These are phyloP conservation scores for Arachis hypogaea DNA, from an alignment of 306 rosid genomes.

Conservation along the genomic window DNA sequence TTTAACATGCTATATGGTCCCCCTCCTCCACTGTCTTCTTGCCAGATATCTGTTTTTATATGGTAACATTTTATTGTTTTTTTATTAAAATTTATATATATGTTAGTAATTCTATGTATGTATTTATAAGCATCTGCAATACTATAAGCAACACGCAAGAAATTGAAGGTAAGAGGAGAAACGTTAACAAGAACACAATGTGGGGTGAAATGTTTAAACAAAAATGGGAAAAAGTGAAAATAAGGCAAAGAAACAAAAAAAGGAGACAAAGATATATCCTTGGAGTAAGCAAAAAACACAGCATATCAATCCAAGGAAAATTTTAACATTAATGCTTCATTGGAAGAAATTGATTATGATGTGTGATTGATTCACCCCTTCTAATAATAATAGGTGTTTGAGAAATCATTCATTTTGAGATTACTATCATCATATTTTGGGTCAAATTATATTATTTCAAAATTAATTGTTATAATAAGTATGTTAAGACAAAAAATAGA, in stretches of 20 bases:
- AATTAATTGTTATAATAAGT: too few relatives aligned
- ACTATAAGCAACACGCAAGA: slow-evolving; percentile 34
- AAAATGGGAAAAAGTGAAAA: slow-evolving; percentile 36
- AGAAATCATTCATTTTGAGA: too few relatives aligned
- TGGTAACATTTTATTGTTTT: background rate
- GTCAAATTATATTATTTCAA: too few relatives aligned
- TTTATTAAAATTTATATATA: too few relatives aligned
- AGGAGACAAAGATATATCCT: slow-evolving; percentile 24
- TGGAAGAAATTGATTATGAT: slow-evolving; percentile 34
- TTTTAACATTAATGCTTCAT: slow-evolving; percentile 14
- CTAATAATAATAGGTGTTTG: background rate
- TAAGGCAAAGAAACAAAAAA: background rate
- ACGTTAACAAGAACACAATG: background rate
- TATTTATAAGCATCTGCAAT: slow-evolving; percentile 19
- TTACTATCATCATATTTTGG: too few relatives aligned
- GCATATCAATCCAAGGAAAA: slow-evolving; percentile 19
- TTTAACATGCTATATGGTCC: slow-evolving; percentile 23
- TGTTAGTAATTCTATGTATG: background rate
- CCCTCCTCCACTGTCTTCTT: slow-evolving; percentile 1
- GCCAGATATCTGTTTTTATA: background rate
- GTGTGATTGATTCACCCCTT: slow-evolving; percentile 29
- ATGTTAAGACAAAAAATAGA: too few relatives aligned
- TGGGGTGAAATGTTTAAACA: slow-evolving; percentile 44
- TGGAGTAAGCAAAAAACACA: slow-evolving; percentile 27
- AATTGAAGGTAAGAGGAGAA: slow-evolving; percentile 9